phyloP scores from a whole-genome alignment of 371 early-diverging fungal species.

The Saksenaea oblongispora region DNA sequence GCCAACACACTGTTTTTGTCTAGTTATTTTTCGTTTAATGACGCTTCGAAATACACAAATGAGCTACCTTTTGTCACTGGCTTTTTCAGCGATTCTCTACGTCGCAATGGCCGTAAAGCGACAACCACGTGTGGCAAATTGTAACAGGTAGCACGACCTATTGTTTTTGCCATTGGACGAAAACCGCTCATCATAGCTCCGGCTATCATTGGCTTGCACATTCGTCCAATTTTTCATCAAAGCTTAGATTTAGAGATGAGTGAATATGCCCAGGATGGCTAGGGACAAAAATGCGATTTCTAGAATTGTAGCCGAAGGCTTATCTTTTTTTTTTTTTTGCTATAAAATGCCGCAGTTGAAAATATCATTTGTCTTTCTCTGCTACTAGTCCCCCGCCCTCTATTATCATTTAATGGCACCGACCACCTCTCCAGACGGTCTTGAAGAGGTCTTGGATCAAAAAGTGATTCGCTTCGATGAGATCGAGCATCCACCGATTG shows the following conservation, averaged over 20 bases:
- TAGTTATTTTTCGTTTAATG: too few species aligned
- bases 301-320: not conserved
- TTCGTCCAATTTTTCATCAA: too few species aligned
- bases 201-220: not conserved
- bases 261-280: conserved; percentile 36
- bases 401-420: not conserved
- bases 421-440: not conserved
- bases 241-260: conserved; percentile 24
- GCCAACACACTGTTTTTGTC: too few species aligned
- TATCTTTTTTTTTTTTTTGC: not conserved
- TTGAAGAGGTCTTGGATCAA: not conserved
- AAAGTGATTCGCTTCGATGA: not conserved
- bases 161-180: not conserved
- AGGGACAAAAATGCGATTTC: conserved; percentile 40
- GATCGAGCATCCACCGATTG: not conserved
- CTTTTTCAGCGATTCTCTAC: too few species aligned
- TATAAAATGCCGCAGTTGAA: not conserved
- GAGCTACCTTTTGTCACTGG: too few species aligned
- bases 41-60: too few species aligned
- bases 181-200: not conserved
- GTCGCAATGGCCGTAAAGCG: too few species aligned
- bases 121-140: too few species aligned
- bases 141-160: not conserved
- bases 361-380: not conserved
- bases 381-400: not conserved